Evolutionary conservation across 2,329 filamentous ascomycete species (phyloP), one percentile per base, ranked within the genome.

Genomic region (Arthrobotrys musiformis): DNA sequence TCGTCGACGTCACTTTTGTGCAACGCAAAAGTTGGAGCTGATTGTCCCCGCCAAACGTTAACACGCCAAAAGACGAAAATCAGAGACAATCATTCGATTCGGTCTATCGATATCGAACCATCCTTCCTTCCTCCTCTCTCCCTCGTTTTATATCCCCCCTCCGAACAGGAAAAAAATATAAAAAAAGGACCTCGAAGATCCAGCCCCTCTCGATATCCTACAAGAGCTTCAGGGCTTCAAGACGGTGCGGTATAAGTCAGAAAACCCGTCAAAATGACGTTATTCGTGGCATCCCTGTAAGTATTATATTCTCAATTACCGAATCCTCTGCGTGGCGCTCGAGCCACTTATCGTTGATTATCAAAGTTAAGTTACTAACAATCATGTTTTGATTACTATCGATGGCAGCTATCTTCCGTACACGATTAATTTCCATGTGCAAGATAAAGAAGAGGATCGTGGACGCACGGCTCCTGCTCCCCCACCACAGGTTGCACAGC

Each of bases 371-470:
- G 30, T 28, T 26, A 50, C 24, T 42, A 15, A 42, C 40, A n/a
- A 48, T 13, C 30, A 35, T 35, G 30, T 2, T 19, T 28, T 40
- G 22, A 24, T 13, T 44, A 35, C 40, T 42, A 61, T 35, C 33
- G 2, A 56, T 48, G 13, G n/a, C 82, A 97, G 94, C 70, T 97
- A 97, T 83, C 88, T 97, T 37, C 94, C 94, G 35, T 94, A 97
- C 83, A 98, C 94, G 44, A 87, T 97, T 81, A 90, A 97, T 83
- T 98, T 98, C 83, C 90, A 90, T 80, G 86, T 92, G 70, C 88
- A 89, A 9, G 86, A 79, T 6, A 80, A 84, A 52, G 81, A 82
- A 19, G 78, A 80, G 26, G 80, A 81, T 30, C 73, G 73, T 37
- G 66, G 73, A 63, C 75, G 87, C 42, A 81, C 78, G 70, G 86